Evolutionary conservation across 1,139 yeast genomes (phyloP).

Genomic region (Scheffersomyces lignicola): DNA sequence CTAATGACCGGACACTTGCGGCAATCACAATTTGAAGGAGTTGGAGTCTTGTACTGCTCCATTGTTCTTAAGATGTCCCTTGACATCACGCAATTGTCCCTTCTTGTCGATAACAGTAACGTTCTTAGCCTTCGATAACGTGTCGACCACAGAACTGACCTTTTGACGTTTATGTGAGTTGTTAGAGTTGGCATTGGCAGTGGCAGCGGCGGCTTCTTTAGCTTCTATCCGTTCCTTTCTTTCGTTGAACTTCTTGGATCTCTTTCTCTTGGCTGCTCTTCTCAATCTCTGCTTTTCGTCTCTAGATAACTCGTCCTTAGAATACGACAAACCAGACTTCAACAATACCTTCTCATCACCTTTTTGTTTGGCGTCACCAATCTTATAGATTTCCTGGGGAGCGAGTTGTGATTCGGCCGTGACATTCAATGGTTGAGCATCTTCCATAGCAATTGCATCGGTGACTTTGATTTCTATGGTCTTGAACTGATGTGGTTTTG

Average conservation of each 20-base stretch:
- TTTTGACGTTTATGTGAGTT: constrained; percentile 50
- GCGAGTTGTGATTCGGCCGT: constrained; percentile 79
- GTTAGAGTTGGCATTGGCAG: constrained; percentile 20
- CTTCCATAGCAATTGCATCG: constrained; percentile 77
- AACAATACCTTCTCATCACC: constrained; percentile 62
- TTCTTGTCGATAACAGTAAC: constrained; percentile 76
- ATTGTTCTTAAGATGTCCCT: constrained; percentile 62
- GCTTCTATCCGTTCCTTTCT: constrained; percentile 25
- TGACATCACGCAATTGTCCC: constrained; percentile 74
- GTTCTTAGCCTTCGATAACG: constrained; percentile 72
- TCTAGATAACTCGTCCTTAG: constrained; percentile 79
- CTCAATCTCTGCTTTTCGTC: constrained; percentile 88
- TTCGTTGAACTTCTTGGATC: constrained; percentile 53
- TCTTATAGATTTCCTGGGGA: constrained; percentile 90
- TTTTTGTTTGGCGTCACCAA: constrained; percentile 50
- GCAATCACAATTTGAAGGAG: constrained; percentile 22
- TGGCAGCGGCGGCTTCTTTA: constrained; percentile 23
- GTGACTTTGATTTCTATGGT: constrained; percentile 73
- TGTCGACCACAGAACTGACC: constrained; percentile 66
- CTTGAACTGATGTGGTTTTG: constrained; percentile 79
- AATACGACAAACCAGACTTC: constrained; percentile 77
- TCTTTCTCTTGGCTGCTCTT: constrained; percentile 83
- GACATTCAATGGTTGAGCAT: constrained; percentile 88
- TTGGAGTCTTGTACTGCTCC: constrained; percentile 20
- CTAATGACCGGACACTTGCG: too few relatives aligned